Evolutionary conservation across 2,329 filamentous ascomycete genomes (phyloP).

Genomic region (Clonostachys byssicola): DNA sequence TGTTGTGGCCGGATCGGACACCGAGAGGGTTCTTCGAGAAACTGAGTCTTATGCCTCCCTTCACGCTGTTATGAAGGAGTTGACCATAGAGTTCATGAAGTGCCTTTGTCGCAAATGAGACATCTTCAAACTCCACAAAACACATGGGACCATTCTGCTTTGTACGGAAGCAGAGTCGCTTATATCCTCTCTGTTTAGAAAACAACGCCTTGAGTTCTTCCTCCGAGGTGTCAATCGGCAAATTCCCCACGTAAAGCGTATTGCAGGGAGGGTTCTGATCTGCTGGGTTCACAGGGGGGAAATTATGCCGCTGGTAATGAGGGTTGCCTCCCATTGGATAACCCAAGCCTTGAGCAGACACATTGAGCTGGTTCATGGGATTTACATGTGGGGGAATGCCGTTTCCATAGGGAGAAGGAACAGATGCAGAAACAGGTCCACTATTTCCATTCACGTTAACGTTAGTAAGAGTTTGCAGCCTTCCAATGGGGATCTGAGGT

Average conservation of each 20-base stretch:
- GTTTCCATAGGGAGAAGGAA: slow-evolving; percentile 38
- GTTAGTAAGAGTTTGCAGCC: slow-evolving; percentile 68
- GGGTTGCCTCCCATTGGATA: slow-evolving; percentile 26
- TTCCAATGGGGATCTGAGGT: slow-evolving; percentile 64
- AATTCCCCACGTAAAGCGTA: slow-evolving; percentile 95
- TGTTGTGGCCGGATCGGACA: slow-evolving; percentile 71
- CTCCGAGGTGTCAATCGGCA: slow-evolving; percentile 88
- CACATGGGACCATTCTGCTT: slow-evolving; percentile 98
- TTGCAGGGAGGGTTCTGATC: slow-evolving; percentile 98
- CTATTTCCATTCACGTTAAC: slow-evolving; percentile 64
- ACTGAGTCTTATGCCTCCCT: slow-evolving; percentile 90
- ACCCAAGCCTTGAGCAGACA: slow-evolving; percentile 17
- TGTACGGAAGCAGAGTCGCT: slow-evolving; percentile 88
- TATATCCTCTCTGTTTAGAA: slow-evolving; percentile 90
- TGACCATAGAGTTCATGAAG: slow-evolving; percentile 86
- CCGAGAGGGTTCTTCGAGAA: slow-evolving; percentile 98
- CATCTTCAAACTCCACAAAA: slow-evolving; percentile 96
- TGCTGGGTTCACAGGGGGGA: slow-evolving; percentile 86
- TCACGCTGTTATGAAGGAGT: slow-evolving; percentile 83
- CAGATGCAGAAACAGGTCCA: slow-evolving; percentile 43
- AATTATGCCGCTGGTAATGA: slow-evolving; percentile 54
- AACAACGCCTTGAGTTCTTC: slow-evolving; percentile 95
- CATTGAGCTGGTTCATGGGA: slow-evolving; percentile 50
- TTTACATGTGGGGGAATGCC: slow-evolving; percentile 32
- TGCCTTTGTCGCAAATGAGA: slow-evolving; percentile 87